Conservation (phyloP, 129 eudicot genomes). For the Centrapalus pauciflorus region DNA sequence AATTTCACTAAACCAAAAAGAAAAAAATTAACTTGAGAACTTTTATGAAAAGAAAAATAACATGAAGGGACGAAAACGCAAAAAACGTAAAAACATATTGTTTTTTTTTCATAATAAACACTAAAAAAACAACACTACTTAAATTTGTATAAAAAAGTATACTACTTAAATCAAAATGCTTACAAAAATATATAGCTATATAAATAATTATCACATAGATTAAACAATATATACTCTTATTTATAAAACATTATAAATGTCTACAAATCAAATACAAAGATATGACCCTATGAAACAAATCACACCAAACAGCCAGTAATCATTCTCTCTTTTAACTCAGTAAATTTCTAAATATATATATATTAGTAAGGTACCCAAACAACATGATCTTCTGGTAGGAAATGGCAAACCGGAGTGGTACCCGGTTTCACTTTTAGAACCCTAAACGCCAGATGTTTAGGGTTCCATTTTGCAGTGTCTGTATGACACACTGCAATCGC, state of each 20-base stretch:
- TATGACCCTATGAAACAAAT: slow-evolving; percentile 20
- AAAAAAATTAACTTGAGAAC: too few species aligned
- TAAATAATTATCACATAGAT: neutral
- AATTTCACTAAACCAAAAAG: too few species aligned
- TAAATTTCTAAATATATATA: neutral
- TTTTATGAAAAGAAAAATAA: too few species aligned
- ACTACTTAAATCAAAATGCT: too few species aligned
- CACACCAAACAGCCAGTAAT: slow-evolving; percentile 22
- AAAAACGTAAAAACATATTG: too few species aligned
- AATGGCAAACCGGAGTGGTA: slow-evolving; percentile 65
- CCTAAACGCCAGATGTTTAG: slow-evolving; percentile 63
- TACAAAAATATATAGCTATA: too few species aligned
- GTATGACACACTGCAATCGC: slow-evolving; percentile 67
- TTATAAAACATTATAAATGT: slow-evolving; percentile 10
- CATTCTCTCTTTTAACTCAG: slow-evolving; percentile 8
- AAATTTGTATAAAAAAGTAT: too few species aligned
- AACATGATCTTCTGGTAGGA: slow-evolving; percentile 65
- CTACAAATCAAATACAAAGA: slow-evolving; percentile 6
- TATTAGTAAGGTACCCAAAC: slow-evolving; percentile 53
- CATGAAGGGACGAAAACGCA: too few species aligned
- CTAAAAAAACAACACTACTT: too few species aligned
- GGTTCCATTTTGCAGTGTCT: slow-evolving; percentile 68
- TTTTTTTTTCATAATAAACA: too few species aligned
- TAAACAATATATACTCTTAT: neutral
- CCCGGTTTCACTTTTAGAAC: slow-evolving; percentile 69